Percentiles rank a stretch among this genome's conserved stretches.
phyloP scores from a whole-genome alignment of 129 eudicot species.

The Ambrosia trifida region DNA sequence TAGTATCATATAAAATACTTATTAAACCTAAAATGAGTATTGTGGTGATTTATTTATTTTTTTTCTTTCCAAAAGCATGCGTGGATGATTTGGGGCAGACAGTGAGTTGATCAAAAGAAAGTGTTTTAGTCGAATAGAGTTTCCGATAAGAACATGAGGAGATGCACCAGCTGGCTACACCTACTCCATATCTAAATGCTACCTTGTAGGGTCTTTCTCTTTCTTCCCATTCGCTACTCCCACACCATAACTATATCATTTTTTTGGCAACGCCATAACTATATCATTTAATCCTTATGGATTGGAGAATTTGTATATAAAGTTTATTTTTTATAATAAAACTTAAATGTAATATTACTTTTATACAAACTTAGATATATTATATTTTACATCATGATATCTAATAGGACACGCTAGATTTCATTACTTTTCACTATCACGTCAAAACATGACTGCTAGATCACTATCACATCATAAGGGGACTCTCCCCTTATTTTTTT shows the following conservation, averaged over 20 bases:
- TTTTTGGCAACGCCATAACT: no score
- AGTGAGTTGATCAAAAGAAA: constrained; percentile 2
- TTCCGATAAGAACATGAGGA: constrained; percentile 2
- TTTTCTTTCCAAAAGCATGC: not conserved
- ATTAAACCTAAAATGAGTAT: not conserved
- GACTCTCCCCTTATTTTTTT: no score
- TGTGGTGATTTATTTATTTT: not conserved
- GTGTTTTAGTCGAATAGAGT: not conserved
- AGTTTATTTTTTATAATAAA: no score
- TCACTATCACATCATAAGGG: no score
- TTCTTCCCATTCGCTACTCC: constrained; percentile 1
- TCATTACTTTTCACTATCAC: no score
- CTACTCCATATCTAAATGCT: constrained; percentile 5
- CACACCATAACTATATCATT: not conserved
- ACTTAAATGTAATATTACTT: no score
- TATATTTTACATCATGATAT: no score
- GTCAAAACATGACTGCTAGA: no score
- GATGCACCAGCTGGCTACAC: constrained; percentile 12
- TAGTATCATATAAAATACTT: no score
- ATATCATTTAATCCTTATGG: not conserved
- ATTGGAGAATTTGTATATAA: not conserved
- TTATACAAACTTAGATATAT: no score
- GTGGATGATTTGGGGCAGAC: constrained; percentile 3
- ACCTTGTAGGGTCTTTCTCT: constrained; percentile 16
- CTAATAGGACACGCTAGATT: no score